These are phyloP conservation scores for Fomitiporia mediterranea DNA, from an alignment of 1,284 basidiomycete genomes.

Conservation along the genomic window DNA sequence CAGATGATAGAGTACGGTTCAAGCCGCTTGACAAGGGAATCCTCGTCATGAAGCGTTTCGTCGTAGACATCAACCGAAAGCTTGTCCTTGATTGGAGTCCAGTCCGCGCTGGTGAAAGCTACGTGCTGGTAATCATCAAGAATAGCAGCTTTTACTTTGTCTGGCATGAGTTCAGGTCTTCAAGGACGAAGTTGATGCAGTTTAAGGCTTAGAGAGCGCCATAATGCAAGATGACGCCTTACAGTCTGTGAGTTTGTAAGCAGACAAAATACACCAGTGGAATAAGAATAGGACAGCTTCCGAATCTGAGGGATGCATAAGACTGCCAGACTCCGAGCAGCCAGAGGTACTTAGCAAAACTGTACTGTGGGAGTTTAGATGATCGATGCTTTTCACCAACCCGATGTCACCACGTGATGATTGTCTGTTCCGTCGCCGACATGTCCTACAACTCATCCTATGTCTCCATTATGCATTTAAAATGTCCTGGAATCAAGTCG, in stretches of 20 bases:
- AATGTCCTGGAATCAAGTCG: no score
- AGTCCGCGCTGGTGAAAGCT: slow-evolving; percentile 47
- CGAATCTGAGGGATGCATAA: no score
- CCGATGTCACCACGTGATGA: no score
- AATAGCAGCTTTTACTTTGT: slow-evolving; percentile 40
- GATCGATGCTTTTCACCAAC: no score
- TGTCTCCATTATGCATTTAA: no score
- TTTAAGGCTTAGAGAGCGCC: background rate
- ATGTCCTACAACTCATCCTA: no score
- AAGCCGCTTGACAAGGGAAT: slow-evolving; percentile 45
- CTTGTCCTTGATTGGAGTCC: slow-evolving; percentile 39
- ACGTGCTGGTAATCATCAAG: slow-evolving; percentile 63
- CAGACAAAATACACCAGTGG: no score
- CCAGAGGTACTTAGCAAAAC: background rate
- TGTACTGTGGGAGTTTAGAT: no score
- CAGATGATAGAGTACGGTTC: slow-evolving; percentile 53
- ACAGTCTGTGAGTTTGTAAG: background rate
- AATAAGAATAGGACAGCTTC: background rate
- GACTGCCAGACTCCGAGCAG: no score
- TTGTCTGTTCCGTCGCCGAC: no score
- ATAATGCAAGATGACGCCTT: background rate
- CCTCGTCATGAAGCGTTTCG: slow-evolving; percentile 49
- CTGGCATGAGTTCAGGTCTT: slow-evolving; percentile 1
- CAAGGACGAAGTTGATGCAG: background rate
- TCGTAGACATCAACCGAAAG: slow-evolving; percentile 44